Base-by-base conservation (phyloP, 1,284 basidiomycete genomes). In the Sporisorium exsertum region DNA sequence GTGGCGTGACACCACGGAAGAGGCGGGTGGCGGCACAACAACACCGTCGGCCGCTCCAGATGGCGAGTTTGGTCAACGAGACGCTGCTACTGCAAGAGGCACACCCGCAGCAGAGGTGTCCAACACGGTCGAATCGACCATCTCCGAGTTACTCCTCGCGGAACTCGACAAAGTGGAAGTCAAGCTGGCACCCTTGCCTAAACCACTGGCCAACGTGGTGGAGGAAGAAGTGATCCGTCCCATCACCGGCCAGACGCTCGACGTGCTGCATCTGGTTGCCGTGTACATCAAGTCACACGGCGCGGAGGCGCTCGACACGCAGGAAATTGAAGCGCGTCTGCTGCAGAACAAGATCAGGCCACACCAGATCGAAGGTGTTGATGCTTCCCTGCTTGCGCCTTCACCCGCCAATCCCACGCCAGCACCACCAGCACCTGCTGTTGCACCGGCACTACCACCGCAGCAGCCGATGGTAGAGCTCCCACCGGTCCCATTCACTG, bases 1-100 rank as follows among this genome's bases (percentile, higher is more conserved):
- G 72, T 75, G 72, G 72, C 66, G 72, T 46, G 72, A 75, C 27
- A 50, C 50, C 15, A 70, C 64, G n/a, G 64, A 72, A 20, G 70
- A 67, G 26, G 51, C 51, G 47, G 57, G 59, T 8, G 67, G 60
- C 6, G 67, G 61, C 7, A 52, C 59, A 50, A 52, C 46, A 9
- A 66, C 69, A n/a, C 63, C 58, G 13, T 64, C 64, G 3, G 61
- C 20, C 0, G 24, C 47, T 1, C 45, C 29, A 5, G 52, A 58
- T 8, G 47, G 26, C n/a, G 52, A 58, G 33, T 42, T 12, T 37
- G 54, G 18, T 4, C 40, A 58, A 46, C 43, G 2, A 46, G 45
- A 35, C 1, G 24, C 18, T 12, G n/a, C 57, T 18, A 63, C 52
- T 43, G 63, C 51, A 24, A 16, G 18, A 9, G 68, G 24, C 3